Conservation (phyloP, 2,329 filamentous ascomycete genomes). For the Sphaceloma murrayae region DNA sequence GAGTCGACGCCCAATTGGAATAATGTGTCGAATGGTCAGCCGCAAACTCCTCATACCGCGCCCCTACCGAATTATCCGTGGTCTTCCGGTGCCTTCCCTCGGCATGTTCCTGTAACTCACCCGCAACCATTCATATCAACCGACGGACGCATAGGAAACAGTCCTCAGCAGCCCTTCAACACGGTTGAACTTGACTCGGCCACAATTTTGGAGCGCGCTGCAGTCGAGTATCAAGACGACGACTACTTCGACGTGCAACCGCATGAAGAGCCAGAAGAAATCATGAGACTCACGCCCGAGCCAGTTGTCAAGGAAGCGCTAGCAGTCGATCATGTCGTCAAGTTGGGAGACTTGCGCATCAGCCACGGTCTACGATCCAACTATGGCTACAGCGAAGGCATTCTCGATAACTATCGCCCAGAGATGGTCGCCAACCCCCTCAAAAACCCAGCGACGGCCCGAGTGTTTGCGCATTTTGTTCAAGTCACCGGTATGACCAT, state of each 20-base stretch:
- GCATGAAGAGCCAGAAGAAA: conserved; percentile 35
- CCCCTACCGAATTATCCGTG: conserved; percentile 1
- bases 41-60: conserved; percentile 1
- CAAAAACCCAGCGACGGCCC: conserved; percentile 67
- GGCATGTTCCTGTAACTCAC: not conserved
- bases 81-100: not conserved
- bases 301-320: conserved; percentile 3
- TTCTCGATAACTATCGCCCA: conserved; percentile 37
- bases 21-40: not conserved
- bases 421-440: conserved; percentile 52
- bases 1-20: conserved; percentile 7
- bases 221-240: conserved; percentile 39
- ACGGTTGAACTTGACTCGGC: conserved; percentile 20
- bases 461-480: conserved; percentile 86
- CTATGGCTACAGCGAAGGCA: conserved; percentile 27
- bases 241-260: conserved; percentile 42
- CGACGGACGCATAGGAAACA: not conserved
- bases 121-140: conserved; percentile 2
- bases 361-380: conserved; percentile 10
- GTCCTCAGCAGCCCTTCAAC: not conserved
- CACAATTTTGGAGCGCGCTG: conserved; percentile 29
- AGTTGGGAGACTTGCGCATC: conserved; percentile 10
- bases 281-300: conserved; percentile 14
- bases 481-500: conserved; percentile 83
- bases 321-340: conserved; percentile 9